Evolutionary conservation across 2,329 filamentous ascomycete species (phyloP), one percentile per base, ranked within the genome.

Genomic region (Alternaria infectoria): DNA sequence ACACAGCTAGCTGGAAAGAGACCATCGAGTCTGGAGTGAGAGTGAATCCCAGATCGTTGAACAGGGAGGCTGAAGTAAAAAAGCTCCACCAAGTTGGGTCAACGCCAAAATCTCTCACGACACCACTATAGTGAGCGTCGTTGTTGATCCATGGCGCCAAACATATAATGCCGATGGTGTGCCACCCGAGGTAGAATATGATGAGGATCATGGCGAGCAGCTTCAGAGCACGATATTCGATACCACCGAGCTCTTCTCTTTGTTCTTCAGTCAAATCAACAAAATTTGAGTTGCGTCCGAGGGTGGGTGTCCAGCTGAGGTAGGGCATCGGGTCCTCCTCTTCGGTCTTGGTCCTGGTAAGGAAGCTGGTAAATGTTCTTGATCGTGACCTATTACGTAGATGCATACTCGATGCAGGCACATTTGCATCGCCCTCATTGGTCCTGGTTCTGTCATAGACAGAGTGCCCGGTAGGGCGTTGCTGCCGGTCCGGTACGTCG

Each of bases 1-100:
- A 91, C 7, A 91, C 84, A 1, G 93, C 92, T 9, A 83, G 87
- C 70, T 93, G 89, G 79, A 98, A 98, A 0, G 93, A 95, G 45
- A 89, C 86, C 93, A 99, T 97, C 70, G 93, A 97, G 81, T 98
- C 92, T 0, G 94, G 91, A 0, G 93, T 98, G 68, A 99, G 83
- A 2, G 94, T 95, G 72, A 93, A 95, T 11, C 96, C 96, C n/a
- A 98, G 82, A 82, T 99, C 95, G 81, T 95, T 97, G 80, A 99
- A 97, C 59, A 93, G 87, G 44, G 93, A 96, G 52, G 89, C 93
- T 13, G 93, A 83, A 0, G 93, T 97, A 81, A 95, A 99, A 70
- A 99, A 89, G 0, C 88, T 93, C 91, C 96, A 99, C 96, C 96
- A 99, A 0, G 88, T 86, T 44, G 88, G 88, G 60, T 85, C 89